These are phyloP conservation scores for Xylaria scruposa DNA, from an alignment of 495 filamentous ascomycete genomes.

Conservation along the genomic window DNA sequence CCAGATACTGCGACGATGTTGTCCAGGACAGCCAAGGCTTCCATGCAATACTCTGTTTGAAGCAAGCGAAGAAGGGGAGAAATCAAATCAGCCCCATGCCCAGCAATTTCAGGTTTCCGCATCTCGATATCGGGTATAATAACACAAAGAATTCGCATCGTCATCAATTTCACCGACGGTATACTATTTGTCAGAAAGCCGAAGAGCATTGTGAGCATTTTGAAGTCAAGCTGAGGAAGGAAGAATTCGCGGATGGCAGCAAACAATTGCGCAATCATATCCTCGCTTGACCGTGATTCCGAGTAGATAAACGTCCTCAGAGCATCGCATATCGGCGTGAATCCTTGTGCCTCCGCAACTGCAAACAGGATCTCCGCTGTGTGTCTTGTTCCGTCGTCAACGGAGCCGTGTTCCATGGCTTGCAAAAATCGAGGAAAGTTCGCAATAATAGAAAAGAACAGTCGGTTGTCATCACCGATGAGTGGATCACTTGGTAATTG, in stretches of 20 bases:
- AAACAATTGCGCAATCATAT: conserved; percentile 79
- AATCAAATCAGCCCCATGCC: conserved; percentile 92
- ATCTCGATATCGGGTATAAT: conserved; percentile 93
- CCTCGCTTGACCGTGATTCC: conserved; percentile 71
- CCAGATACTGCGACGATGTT: conserved; percentile 93
- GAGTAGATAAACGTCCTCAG: conserved; percentile 73
- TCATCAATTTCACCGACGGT: conserved; percentile 88
- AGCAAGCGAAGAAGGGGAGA: conserved; percentile 89
- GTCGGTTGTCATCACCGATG: conserved; percentile 78
- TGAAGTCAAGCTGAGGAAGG: conserved; percentile 83
- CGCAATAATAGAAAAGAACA: conserved; percentile 84
- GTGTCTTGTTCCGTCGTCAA: conserved; percentile 60
- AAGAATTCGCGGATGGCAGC: conserved; percentile 78
- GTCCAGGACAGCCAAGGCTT: conserved; percentile 89
- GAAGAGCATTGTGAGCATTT: conserved; percentile 87
- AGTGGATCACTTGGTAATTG: conserved; percentile 80
- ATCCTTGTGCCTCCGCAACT: conserved; percentile 73
- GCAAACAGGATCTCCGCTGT: conserved; percentile 72
- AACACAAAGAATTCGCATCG: conserved; percentile 85
- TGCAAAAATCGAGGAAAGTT: conserved; percentile 90
- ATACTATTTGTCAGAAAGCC: conserved; percentile 87
- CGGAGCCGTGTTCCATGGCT: conserved; percentile 70
- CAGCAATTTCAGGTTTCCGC: conserved; percentile 86
- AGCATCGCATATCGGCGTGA: conserved; percentile 60
- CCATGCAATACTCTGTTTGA: conserved; percentile 91